Percentiles rank a stretch among this genome's conserved stretches.
phyloP scores from a whole-genome alignment of 306 rosid genomes.

The Cucumis cinereus region DNA sequence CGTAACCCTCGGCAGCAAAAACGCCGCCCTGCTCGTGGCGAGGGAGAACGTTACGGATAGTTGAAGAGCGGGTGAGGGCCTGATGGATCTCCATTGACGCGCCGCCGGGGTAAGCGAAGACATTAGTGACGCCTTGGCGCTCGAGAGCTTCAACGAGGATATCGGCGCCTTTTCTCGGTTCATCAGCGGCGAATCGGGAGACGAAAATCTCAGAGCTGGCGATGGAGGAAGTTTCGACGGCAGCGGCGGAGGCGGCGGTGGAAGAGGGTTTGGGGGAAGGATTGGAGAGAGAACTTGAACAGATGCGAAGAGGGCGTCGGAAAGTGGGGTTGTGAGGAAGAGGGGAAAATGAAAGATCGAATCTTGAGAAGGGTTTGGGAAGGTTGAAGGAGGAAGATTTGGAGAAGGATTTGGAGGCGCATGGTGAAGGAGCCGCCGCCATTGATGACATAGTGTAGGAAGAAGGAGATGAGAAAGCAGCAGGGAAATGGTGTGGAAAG shows the following conservation, averaged over 20 bases:
- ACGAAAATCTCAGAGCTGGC: conserved; percentile 1
- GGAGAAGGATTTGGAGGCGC: conserved; percentile 18
- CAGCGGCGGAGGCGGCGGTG: conserved; percentile 1
- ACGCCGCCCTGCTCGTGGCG: conserved; percentile 89
- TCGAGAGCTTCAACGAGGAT: conserved; percentile 87
- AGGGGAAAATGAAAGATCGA: conserved; percentile 19
- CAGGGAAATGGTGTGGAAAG: background rate
- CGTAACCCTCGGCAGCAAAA: conserved; percentile 87
- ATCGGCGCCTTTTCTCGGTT: conserved; percentile 74
- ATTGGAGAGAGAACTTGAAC: conserved; percentile 22
- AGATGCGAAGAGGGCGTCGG: conserved; percentile 15
- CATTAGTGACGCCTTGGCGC: conserved; percentile 56
- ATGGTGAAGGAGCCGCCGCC: conserved; percentile 38
- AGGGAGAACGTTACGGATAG: conserved; percentile 63
- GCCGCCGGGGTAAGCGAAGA: conserved; percentile 92
- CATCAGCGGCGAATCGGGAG: conserved; percentile 35
- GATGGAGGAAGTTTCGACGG: background rate
- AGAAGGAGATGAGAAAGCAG: background rate
- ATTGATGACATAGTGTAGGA: conserved; percentile 11
- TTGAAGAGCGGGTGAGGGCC: conserved; percentile 63
- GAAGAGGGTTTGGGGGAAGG: conserved; percentile 17
- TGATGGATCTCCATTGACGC: conserved; percentile 97
- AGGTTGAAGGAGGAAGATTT: conserved; percentile 11
- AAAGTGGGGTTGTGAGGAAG: conserved; percentile 1
- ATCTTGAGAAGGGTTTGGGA: conserved; percentile 8